These are phyloP conservation scores for Neonothopanus nambi DNA, from an alignment of 1,284 basidiomycete species.

Conservation along the genomic window DNA sequence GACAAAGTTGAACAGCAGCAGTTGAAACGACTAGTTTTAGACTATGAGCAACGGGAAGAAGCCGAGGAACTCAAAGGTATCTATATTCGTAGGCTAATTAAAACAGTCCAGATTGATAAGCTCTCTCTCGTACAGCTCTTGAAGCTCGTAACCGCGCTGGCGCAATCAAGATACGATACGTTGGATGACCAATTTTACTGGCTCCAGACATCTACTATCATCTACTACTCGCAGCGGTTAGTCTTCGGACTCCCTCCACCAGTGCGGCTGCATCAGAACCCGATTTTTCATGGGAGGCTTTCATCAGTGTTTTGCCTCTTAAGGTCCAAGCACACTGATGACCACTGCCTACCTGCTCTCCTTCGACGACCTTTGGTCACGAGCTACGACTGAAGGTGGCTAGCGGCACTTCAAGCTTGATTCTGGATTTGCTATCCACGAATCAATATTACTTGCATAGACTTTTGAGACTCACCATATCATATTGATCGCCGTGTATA, in stretches of 20 bases:
- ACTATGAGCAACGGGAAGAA: slow-evolving; percentile 86
- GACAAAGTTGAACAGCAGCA: slow-evolving; percentile 95
- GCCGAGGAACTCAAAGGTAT: slow-evolving; percentile 75
- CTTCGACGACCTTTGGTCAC: no score
- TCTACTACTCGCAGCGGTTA: background rate
- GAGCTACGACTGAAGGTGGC: no score
- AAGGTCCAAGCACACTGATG: no score
- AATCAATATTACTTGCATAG: no score
- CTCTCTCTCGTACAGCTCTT: slow-evolving; percentile 47
- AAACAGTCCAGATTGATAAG: slow-evolving; percentile 10
- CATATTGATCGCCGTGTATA: no score
- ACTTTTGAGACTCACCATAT: no score
- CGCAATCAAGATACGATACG: slow-evolving; percentile 72
- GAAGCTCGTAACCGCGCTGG: slow-evolving; percentile 65
- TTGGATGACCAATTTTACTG: slow-evolving; percentile 30
- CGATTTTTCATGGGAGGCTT: no score
- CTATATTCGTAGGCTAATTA: slow-evolving; percentile 12
- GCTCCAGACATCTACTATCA: background rate
- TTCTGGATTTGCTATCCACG: no score
- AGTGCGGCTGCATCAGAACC: no score
- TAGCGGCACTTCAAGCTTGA: no score
- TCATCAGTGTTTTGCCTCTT: background rate
- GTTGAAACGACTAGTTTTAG: slow-evolving; percentile 87
- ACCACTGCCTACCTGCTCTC: no score
- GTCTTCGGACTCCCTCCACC: no score